Conservation (phyloP, 2,329 filamentous ascomycete genomes). For the Balansia obtecta region DNA sequence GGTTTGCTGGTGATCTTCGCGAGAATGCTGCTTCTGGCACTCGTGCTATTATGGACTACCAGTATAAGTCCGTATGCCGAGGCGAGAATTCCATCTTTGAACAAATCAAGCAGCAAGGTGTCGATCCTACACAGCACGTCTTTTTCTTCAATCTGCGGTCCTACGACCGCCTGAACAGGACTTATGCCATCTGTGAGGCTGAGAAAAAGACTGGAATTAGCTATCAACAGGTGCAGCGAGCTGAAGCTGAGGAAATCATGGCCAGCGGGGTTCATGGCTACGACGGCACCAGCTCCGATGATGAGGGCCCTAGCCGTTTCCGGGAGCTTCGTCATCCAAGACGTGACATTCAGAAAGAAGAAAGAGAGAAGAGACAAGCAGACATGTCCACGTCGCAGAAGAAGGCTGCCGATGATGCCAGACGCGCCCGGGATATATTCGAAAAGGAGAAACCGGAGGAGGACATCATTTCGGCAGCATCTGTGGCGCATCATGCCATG, state of each 20-base stretch:
- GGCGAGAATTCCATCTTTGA: slow-evolving; percentile 86
- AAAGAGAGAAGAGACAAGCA: neutral
- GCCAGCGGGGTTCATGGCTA: slow-evolving; percentile 54
- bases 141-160: slow-evolving; percentile 91
- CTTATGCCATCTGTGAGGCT: slow-evolving; percentile 55
- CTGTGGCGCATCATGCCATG: slow-evolving; percentile 73
- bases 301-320: slow-evolving; percentile 2
- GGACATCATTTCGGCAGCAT: slow-evolving; percentile 24
- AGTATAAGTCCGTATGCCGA: slow-evolving; percentile 90
- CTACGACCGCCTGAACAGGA: slow-evolving; percentile 86
- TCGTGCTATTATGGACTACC: slow-evolving; percentile 94
- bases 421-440: slow-evolving; percentile 38
- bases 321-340: slow-evolving; percentile 1
- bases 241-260: slow-evolving; percentile 84
- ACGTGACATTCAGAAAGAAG: slow-evolving; percentile 23
- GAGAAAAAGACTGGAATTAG: slow-evolving; percentile 73
- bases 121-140: slow-evolving; percentile 69
- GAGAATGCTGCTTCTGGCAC: slow-evolving; percentile 76
- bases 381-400: slow-evolving; percentile 14
- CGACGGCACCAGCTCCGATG: slow-evolving; percentile 25
- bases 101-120: slow-evolving; percentile 56
- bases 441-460: slow-evolving; percentile 32
- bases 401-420: slow-evolving; percentile 24
- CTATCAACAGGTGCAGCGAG: slow-evolving; percentile 78
- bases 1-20: slow-evolving; percentile 83